Conservation (phyloP, 2,329 filamentous ascomycete genomes). For the Cercospora citrullina region DNA sequence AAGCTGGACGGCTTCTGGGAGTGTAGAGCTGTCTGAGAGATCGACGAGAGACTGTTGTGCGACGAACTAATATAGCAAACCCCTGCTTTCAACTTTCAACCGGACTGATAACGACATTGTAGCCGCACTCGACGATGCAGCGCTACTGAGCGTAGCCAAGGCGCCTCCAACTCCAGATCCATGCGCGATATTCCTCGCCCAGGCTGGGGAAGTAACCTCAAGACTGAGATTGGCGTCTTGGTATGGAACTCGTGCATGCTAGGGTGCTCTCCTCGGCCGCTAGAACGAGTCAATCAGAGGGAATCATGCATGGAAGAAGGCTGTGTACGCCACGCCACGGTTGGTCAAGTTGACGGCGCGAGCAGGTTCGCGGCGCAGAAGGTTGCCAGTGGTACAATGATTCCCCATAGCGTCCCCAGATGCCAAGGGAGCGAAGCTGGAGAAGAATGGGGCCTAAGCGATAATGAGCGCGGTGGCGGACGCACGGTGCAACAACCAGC, state of each 20-base stretch:
- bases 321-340: slow-evolving; percentile 2
- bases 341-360: neutral
- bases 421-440: slow-evolving; percentile 12
- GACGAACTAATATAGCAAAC: slow-evolving; percentile 15
- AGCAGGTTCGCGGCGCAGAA: neutral
- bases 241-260: slow-evolving; percentile 12
- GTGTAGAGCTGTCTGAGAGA: slow-evolving; percentile 3
- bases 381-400: neutral
- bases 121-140: slow-evolving; percentile 12
- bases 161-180: slow-evolving; percentile 13
- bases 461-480: slow-evolving; percentile 8
- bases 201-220: slow-evolving; percentile 14
- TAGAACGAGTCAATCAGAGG: slow-evolving; percentile 3
- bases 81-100: slow-evolving; percentile 20
- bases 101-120: slow-evolving; percentile 4
- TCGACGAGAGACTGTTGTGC: slow-evolving; percentile 11
- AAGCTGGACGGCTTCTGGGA: slow-evolving; percentile 7
- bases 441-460: slow-evolving; percentile 13
- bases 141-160: slow-evolving; percentile 14
- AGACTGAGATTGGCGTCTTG: slow-evolving; percentile 12
- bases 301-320: slow-evolving; percentile 14
- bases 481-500: neutral
- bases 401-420: slow-evolving; percentile 8
- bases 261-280: neutral
- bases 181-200: slow-evolving; percentile 17